Evolutionary conservation across 106 monocot species (phyloP), one percentile per base, ranked within the genome.

Genomic region (Iris macrosiphon): DNA sequence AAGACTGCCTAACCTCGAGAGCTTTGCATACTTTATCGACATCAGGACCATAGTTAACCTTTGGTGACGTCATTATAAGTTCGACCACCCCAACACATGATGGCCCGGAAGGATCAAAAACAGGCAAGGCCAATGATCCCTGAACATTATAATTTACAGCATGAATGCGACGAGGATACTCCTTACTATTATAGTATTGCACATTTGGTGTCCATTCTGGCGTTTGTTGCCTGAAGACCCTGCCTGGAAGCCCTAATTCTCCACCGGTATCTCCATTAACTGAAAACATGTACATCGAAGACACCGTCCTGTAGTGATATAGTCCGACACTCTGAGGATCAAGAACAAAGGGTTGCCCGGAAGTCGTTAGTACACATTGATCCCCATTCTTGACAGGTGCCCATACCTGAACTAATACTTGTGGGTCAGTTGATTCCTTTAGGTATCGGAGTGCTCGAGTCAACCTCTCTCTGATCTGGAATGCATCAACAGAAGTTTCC

Each of bases 151-250:
- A 73, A 70, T 51, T 59, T 9, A 73, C 72, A n/a, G 93, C 93
- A 71, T 93, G 78, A 37, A 28, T 56, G 34, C 84, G 73, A 8
- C 88, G 77, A 0, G 78, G 84, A 44, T 88, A 93, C 53, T 93
- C 93, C 39, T 70, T 81, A 9, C 60, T 55, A 24, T 72, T 88
- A 46, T 88, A 93, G 34, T 75, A 93, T 59, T 84, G 83, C 27
- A 93, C 93, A 71, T 88, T 75, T 2, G 93, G 88, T 4, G 93
- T 81, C 93, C 93, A 93, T 47, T 93, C 88, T 0, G 93, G 93
- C 60, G 65, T 37, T 59, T 81, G 78, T 38, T 61, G 41, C 37
- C 41, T 57, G 40, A 75, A 93, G 0, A 93, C 93, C 20, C 93
- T 74, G 38, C 93, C 93, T 5, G 93, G 93, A 15, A 93, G 72